These are phyloP conservation scores for Dactylellina parvicollis DNA, from an alignment of 2,329 filamentous ascomycete species.

Conservation along the genomic window DNA sequence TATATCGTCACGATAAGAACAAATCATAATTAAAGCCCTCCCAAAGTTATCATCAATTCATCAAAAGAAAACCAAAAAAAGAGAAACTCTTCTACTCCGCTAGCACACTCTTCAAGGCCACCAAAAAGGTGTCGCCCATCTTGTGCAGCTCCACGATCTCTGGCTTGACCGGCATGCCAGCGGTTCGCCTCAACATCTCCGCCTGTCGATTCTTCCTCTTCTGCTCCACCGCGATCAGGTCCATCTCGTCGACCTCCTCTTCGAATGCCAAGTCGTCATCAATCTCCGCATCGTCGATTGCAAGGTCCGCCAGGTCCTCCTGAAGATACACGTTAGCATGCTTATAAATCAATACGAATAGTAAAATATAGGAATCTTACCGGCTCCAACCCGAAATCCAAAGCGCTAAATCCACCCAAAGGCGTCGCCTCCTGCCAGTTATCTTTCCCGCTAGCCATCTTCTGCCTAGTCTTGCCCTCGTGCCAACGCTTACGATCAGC, in stretches of 20 bases:
- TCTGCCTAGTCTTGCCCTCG: conserved; percentile 94
- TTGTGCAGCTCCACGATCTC: conserved; percentile 80
- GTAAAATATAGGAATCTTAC: conserved; percentile 62
- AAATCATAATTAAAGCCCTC: neutral
- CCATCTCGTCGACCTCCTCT: conserved; percentile 75
- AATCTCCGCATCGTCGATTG: conserved; percentile 77
- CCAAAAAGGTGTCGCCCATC: conserved; percentile 79
- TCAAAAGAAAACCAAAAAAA: no score
- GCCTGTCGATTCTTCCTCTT: conserved; percentile 78
- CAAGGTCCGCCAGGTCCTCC: conserved; percentile 83
- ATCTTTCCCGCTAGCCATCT: conserved; percentile 89
- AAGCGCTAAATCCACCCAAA: conserved; percentile 74
- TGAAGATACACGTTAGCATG: conserved; percentile 58
- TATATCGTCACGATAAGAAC: neutral
- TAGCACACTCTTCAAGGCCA: conserved; percentile 82
- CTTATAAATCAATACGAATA: conserved; percentile 36
- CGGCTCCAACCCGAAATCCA: conserved; percentile 89
- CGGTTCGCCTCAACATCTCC: conserved; percentile 80
- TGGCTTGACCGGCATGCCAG: conserved; percentile 86
- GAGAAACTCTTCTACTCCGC: conserved; percentile 74
- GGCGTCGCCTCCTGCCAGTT: conserved; percentile 66
- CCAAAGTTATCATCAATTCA: no score
- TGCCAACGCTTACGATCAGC: conserved; percentile 97
- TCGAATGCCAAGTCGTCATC: conserved; percentile 72
- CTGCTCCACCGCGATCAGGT: conserved; percentile 88